Evolutionary conservation across 345 rosid genomes (phyloP).

Genomic region (Citrus reticulata): DNA sequence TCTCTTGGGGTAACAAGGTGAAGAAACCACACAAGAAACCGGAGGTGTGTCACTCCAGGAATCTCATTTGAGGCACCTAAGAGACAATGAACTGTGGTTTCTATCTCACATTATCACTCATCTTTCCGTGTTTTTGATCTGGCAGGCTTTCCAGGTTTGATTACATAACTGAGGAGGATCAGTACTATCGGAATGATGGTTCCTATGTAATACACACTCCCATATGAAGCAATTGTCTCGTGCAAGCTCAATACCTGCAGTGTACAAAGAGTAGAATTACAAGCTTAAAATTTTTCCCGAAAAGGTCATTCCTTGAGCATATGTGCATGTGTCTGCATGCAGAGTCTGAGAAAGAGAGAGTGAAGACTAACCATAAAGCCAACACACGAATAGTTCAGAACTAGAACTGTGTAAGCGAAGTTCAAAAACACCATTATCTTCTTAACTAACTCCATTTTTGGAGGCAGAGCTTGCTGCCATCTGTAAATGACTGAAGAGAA

Average conservation of each 20-base stretch:
- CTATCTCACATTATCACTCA: constrained; percentile 31
- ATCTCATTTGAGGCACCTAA: background rate
- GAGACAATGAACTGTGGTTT: background rate
- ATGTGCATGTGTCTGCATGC: background rate
- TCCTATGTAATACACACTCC: constrained; percentile 79
- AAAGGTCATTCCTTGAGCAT: background rate
- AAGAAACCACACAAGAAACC: background rate
- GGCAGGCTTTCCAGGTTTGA: constrained; percentile 63
- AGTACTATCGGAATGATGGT: constrained; percentile 59
- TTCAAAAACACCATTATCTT: constrained; percentile 48
- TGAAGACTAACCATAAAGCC: constrained; percentile 79
- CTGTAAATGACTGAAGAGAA: constrained; percentile 64
- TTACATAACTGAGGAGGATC: constrained; percentile 58
- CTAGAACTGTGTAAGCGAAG: constrained; percentile 66
- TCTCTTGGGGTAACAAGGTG: background rate
- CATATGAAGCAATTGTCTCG: constrained; percentile 65
- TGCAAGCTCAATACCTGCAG: constrained; percentile 73
- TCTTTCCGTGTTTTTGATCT: constrained; percentile 60
- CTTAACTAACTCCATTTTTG: constrained; percentile 45
- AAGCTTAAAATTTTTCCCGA: background rate
- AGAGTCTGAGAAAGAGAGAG: background rate
- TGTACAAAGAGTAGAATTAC: background rate
- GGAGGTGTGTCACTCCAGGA: constrained; percentile 1
- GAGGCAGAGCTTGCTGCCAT: constrained; percentile 82
- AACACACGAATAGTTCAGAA: constrained; percentile 76